Base-by-base conservation (phyloP, 257 asterid species). In the Cordia subcordata region DNA sequence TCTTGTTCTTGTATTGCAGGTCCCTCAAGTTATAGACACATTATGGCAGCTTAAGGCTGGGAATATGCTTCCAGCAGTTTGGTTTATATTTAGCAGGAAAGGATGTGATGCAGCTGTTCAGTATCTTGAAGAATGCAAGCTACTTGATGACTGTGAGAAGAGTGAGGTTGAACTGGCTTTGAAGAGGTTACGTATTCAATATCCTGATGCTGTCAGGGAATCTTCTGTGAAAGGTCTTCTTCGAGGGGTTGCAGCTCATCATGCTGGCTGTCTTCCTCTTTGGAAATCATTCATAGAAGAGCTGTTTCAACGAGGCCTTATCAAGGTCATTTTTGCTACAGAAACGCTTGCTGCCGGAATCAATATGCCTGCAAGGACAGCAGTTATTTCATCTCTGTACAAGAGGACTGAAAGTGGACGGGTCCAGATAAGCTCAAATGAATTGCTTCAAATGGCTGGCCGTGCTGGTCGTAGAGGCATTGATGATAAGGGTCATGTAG, bases 341-440 rank as follows among this genome's bases (percentile, higher is more conserved):
- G 99, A 92, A 79, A 92, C 99, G 49, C 96, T 92, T 60, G 99
- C 99, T 73, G 99, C 99, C 68, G 99, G 99, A 70, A 88, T 92
- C 61, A 92, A 92, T 82, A 92, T 92, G 99, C 99, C 99, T 67
- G 99, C 99, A 17, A 79, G 99, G 77, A 88, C 99, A 74, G 93
- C 99, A 58, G 88, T 92, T 61, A 81, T 92, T 71, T 88, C 99
- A 60, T 77, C 96, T 72, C 90, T 92, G 72, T 82, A 86, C 88
- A 92, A 88, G 83, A 83, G 94, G 77, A 83, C 73, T 47, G 95
- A 88, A 56, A 88, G 87, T 81, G 96, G 95, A 13, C 96, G 85
- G 65, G 70, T 85, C 17, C 86, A 81, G 46, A 75, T 92, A 61
- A 88, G 69, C 70, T 79, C 99, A 62, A 92, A 92, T 57, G 99